Percentiles rank a stretch among this genome's conserved stretches.
Evolutionary conservation across 1,139 yeast species (phyloP).

Genomic region (Hansenula anomala): DNA sequence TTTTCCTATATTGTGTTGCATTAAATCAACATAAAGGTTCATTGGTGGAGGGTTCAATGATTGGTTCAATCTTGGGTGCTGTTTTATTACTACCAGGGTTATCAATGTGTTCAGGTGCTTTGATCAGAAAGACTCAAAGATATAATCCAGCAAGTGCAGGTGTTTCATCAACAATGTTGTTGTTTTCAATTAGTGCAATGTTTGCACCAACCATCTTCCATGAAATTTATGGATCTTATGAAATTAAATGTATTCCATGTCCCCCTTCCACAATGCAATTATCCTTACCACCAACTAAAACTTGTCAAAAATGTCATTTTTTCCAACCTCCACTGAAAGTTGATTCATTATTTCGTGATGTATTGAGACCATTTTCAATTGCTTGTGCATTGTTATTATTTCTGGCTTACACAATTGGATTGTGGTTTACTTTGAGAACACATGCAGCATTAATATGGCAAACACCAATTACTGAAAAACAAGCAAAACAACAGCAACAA

Average conservation of each 20-base stretch:
- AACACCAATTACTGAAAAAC: constrained; percentile 40
- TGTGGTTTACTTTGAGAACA: constrained; percentile 88
- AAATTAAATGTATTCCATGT: constrained; percentile 54
- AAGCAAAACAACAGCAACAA: constrained; percentile 15
- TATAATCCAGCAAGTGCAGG: constrained; percentile 97
- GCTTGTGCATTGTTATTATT: constrained; percentile 79
- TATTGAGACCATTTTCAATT: constrained; percentile 76
- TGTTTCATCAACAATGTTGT: constrained; percentile 91
- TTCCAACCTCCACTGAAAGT: constrained; percentile 72
- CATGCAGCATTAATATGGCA: constrained; percentile 98
- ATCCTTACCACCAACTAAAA: constrained; percentile 2
- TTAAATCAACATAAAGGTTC: constrained; percentile 79
- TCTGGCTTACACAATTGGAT: constrained; percentile 83
- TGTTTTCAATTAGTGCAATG: constrained; percentile 88
- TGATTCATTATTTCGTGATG: constrained; percentile 51
- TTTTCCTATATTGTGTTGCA: constrained; percentile 89
- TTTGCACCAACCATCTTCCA: constrained; percentile 90
- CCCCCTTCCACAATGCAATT: constrained; percentile 1
- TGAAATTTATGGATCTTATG: constrained; percentile 87
- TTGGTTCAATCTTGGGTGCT: constrained; percentile 92
- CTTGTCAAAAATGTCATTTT: constrained; percentile 73
- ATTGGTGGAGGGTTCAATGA: constrained; percentile 95
- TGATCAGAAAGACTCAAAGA: constrained; percentile 85
- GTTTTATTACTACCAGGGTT: constrained; percentile 87
- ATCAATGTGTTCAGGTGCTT: constrained; percentile 96